A percentile compares a stretch with the other conserved stretches of the same genome.
These are phyloP conservation scores for Phytophthora idaei DNA, from an alignment of 352 stramenopile species.

Conservation along the genomic window DNA sequence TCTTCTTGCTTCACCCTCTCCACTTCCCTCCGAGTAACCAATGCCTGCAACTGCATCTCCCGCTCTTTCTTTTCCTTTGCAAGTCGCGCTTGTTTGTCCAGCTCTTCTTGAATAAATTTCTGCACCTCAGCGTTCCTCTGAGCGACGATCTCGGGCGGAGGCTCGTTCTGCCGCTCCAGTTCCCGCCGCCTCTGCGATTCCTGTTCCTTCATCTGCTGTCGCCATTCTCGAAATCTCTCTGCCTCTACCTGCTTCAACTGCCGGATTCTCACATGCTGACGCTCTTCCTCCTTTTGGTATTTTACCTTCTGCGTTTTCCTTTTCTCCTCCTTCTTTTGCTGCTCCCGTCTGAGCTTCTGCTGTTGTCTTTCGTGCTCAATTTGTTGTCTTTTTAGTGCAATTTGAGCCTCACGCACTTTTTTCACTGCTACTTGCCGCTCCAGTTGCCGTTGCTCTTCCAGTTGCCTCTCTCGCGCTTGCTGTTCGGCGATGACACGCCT, in stretches of 20 bases:
- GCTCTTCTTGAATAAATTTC: conserved; percentile 30
- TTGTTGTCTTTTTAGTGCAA: neutral
- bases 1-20: conserved; percentile 11
- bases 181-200: conserved; percentile 2
- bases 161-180: conserved; percentile 12
- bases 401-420: neutral
- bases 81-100: conserved; percentile 28
- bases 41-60: conserved; percentile 1
- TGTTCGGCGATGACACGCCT: conserved; percentile 5
- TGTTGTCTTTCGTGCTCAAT: neutral
- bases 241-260: neutral
- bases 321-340: neutral
- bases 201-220: conserved; percentile 3
- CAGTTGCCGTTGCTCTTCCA: neutral
- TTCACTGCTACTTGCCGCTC: neutral
- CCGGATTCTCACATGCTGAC: neutral
- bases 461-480: conserved; percentile 5
- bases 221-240: neutral
- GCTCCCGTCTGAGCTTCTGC: neutral
- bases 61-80: conserved; percentile 17
- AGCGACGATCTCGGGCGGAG: conserved; percentile 17
- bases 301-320: neutral
- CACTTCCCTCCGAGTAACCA: neutral
- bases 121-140: conserved; percentile 29
- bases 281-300: neutral